These are phyloP conservation scores for Acrodontium crateriforme DNA, from an alignment of 2,329 filamentous ascomycete genomes.

Conservation along the genomic window DNA sequence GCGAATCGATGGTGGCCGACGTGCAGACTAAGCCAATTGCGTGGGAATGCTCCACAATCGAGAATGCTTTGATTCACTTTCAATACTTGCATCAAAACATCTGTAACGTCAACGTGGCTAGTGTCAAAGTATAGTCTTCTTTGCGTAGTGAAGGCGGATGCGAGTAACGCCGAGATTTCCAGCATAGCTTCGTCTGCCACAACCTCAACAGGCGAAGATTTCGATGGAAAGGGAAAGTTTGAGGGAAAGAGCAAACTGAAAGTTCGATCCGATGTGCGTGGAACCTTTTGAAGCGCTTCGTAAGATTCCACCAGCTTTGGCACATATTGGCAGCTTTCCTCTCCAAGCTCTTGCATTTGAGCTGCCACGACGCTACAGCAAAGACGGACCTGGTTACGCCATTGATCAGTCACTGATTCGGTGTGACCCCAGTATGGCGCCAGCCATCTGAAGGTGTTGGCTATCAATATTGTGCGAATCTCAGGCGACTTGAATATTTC, in stretches of 20 bases:
- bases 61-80: slow-evolving; percentile 82
- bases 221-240: slow-evolving; percentile 75
- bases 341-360: slow-evolving; percentile 61
- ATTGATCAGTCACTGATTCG: slow-evolving; percentile 61
- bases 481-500: slow-evolving; percentile 69
- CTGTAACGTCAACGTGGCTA: slow-evolving; percentile 52
- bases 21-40: slow-evolving; percentile 80
- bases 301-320: slow-evolving; percentile 88
- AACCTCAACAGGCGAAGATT: slow-evolving; percentile 41
- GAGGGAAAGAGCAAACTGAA: slow-evolving; percentile 84
- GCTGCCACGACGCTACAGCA: slow-evolving; percentile 87
- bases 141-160: slow-evolving; percentile 36
- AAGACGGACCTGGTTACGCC: slow-evolving; percentile 81
- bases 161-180: slow-evolving; percentile 77
- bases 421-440: slow-evolving; percentile 81
- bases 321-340: slow-evolving; percentile 77
- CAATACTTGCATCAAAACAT: slow-evolving; percentile 63
- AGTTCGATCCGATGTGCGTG: slow-evolving; percentile 41
- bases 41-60: slow-evolving; percentile 76
- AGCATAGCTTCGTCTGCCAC: slow-evolving; percentile 63
- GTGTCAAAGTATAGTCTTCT: slow-evolving; percentile 19
- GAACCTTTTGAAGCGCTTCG: slow-evolving; percentile 55
- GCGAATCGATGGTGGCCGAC: slow-evolving; percentile 51
- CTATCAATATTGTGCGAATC: slow-evolving; percentile 41
- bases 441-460: slow-evolving; percentile 78